These are phyloP conservation scores for Suillus brevipes DNA, from an alignment of 768 basidiomycete genomes.

Conservation along the genomic window DNA sequence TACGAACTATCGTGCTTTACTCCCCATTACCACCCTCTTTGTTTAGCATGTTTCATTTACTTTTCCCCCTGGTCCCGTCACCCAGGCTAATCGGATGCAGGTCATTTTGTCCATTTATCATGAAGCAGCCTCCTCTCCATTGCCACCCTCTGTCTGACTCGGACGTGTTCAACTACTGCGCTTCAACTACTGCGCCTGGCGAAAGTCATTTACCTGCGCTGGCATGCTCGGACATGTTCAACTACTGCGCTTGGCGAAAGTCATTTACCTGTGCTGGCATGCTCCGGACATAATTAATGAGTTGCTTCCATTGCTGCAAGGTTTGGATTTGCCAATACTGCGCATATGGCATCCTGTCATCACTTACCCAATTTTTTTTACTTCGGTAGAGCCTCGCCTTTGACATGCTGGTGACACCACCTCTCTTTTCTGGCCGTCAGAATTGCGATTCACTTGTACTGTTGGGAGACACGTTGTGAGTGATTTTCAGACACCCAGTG, in stretches of 20 bases:
- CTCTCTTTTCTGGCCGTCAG: background rate
- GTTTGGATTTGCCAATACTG: slow-evolving; percentile 62
- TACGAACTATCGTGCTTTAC: background rate
- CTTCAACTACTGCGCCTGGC: too few relatives aligned
- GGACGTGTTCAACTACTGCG: slow-evolving; percentile 48
- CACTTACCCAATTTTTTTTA: background rate
- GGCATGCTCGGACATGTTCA: slow-evolving; percentile 15
- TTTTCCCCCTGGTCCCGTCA: too few relatives aligned
- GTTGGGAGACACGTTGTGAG: background rate
- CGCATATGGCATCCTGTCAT: background rate
- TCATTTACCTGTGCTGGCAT: slow-evolving; percentile 87
- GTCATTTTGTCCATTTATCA: slow-evolving; percentile 9
- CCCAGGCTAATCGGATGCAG: too few relatives aligned
- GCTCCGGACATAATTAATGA: slow-evolving; percentile 78
- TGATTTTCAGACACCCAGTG: background rate
- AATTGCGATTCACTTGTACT: background rate
- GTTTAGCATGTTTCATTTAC: too few relatives aligned
- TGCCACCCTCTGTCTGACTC: background rate
- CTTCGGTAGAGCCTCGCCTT: background rate
- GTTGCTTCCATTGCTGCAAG: slow-evolving; percentile 94
- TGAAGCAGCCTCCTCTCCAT: too few relatives aligned
- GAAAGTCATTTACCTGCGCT: slow-evolving; percentile 74
- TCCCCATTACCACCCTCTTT: too few relatives aligned
- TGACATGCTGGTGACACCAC: background rate
- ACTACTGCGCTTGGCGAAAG: slow-evolving; percentile 58